These are phyloP conservation scores for Juglanconis juglandina DNA, from an alignment of 2,329 filamentous ascomycete species.

Conservation along the genomic window DNA sequence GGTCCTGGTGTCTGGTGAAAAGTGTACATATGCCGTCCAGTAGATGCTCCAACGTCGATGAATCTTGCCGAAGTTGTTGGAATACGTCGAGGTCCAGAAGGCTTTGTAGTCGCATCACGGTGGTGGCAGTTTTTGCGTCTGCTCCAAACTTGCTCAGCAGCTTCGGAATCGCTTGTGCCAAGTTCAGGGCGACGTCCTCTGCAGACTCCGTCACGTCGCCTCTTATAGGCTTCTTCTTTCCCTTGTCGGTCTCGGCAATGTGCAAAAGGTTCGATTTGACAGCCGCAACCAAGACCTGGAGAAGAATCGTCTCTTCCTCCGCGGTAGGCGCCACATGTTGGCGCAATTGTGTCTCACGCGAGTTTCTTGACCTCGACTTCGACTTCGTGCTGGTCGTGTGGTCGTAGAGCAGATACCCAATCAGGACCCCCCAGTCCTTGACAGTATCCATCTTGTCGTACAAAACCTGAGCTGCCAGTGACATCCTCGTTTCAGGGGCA, in stretches of 20 bases:
- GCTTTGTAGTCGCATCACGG: constrained; percentile 81
- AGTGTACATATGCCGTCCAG: constrained; percentile 92
- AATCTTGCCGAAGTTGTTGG: constrained; percentile 82
- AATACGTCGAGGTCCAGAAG: constrained; percentile 84
- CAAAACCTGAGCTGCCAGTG: constrained; percentile 78
- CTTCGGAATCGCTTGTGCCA: constrained; percentile 76
- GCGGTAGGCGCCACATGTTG: constrained; percentile 69
- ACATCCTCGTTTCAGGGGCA: constrained; percentile 75
- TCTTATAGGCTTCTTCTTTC: constrained; percentile 55
- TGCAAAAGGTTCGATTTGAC: constrained; percentile 72
- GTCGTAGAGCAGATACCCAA: constrained; percentile 88
- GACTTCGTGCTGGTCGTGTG: constrained; percentile 66
- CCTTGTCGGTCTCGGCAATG: constrained; percentile 61
- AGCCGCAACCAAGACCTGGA: constrained; percentile 81
- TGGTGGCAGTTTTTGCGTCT: constrained; percentile 78
- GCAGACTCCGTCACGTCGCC: constrained; percentile 67
- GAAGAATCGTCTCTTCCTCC: constrained; percentile 76
- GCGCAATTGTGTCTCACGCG: constrained; percentile 61
- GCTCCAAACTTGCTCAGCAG: constrained; percentile 92
- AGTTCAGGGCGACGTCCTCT: constrained; percentile 72
- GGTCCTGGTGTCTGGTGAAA: constrained; percentile 88
- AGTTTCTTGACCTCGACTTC: constrained; percentile 31
- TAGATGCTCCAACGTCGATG: constrained; percentile 73
- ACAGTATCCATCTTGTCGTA: constrained; percentile 80
- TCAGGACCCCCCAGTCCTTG: constrained; percentile 80